Conservation (phyloP, 306 rosid species). For the Malus sieversii region DNA sequence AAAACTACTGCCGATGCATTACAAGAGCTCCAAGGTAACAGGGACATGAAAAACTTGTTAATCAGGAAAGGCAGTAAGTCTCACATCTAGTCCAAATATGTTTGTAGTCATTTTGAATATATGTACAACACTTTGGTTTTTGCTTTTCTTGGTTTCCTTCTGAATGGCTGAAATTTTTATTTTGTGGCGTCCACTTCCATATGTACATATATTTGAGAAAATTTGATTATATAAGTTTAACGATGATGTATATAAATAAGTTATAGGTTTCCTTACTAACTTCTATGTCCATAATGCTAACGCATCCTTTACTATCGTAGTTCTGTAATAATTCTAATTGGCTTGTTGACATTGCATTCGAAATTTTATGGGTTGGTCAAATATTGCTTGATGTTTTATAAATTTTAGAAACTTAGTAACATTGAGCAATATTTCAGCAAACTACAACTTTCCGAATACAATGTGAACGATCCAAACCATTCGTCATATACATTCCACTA, state of each 20-base stretch:
- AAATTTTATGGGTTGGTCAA: too few species aligned
- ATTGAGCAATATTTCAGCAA: too few species aligned
- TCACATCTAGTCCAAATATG: slow-evolving; percentile 18
- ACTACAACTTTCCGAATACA: too few species aligned
- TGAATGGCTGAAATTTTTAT: slow-evolving; percentile 1
- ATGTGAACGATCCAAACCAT: too few species aligned
- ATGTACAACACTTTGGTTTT: slow-evolving; percentile 18
- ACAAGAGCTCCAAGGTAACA: slow-evolving; percentile 73
- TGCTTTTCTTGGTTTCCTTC: not conserved
- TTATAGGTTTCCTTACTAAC: not conserved
- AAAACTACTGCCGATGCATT: slow-evolving; percentile 49
- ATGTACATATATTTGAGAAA: slow-evolving; percentile 19
- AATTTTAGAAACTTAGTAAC: too few species aligned
- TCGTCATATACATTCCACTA: too few species aligned
- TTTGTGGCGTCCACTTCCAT: not conserved
- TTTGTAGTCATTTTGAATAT: slow-evolving; percentile 7
- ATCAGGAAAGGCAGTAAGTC: slow-evolving; percentile 33
- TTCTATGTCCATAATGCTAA: not conserved
- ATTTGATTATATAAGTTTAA: not conserved
- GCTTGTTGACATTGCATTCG: not conserved
- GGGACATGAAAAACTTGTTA: slow-evolving; percentile 56
- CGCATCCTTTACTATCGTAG: not conserved
- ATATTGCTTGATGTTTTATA: too few species aligned
- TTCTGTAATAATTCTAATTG: not conserved
- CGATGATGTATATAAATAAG: not conserved